Percentiles rank a stretch among this genome's conserved stretches.
Evolutionary conservation across 2,329 filamentous ascomycete genomes (phyloP).

Genomic region (Neofusicoccum parvum): DNA sequence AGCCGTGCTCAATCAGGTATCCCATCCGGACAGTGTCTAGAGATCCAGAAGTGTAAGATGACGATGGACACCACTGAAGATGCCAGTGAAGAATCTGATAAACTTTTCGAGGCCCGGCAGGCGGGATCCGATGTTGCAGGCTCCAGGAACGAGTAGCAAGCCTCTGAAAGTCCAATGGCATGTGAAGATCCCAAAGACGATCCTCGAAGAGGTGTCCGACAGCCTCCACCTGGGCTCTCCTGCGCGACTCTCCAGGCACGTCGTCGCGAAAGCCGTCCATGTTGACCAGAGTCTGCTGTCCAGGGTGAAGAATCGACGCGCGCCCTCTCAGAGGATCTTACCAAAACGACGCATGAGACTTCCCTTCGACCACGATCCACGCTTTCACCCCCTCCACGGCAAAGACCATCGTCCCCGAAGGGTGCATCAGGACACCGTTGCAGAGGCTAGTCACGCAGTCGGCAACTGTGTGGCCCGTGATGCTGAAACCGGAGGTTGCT

Average conservation of each 20-base stretch:
- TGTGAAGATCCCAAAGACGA: constrained; percentile 55
- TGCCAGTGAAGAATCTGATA: constrained; percentile 30
- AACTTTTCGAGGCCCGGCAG: constrained; percentile 27
- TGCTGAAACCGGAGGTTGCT: constrained; percentile 66
- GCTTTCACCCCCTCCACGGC: constrained; percentile 38
- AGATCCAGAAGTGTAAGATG: constrained; percentile 21
- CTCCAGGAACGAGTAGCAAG: constrained; percentile 11
- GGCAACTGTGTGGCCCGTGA: constrained; percentile 58
- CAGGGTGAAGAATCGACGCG: constrained; percentile 74
- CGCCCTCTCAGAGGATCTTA: constrained; percentile 75
- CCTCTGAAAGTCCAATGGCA: constrained; percentile 23
- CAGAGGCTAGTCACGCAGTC: constrained; percentile 65
- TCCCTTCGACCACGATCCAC: constrained; percentile 56
- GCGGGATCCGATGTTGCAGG: constrained; percentile 41
- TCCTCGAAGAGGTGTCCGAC: constrained; percentile 53
- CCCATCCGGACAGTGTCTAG: not conserved
- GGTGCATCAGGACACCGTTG: constrained; percentile 27
- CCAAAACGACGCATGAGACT: constrained; percentile 72
- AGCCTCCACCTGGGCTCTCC: constrained; percentile 56
- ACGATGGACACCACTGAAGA: constrained; percentile 33
- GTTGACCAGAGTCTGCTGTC: constrained; percentile 70
- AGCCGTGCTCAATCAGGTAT: constrained; percentile 40
- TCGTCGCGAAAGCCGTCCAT: constrained; percentile 58
- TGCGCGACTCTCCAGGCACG: constrained; percentile 35
- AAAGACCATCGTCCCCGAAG: constrained; percentile 33